These are phyloP conservation scores for Acacia crassicarpa DNA, from an alignment of 306 rosid species.

Conservation along the genomic window DNA sequence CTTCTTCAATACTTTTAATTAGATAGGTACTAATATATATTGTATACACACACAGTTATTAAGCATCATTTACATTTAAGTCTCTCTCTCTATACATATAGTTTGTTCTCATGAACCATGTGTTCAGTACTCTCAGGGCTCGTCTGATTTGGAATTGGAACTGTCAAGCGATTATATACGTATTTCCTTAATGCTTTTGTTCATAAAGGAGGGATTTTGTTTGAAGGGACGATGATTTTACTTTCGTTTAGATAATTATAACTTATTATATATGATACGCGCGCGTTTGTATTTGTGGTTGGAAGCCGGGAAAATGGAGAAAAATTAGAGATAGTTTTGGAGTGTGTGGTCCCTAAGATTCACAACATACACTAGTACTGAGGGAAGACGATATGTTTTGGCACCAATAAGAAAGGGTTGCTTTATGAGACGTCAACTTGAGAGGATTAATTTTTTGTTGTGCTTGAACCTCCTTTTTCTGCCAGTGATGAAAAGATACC, in stretches of 20 bases:
- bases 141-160: conserved; percentile 33
- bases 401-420: conserved; percentile 40
- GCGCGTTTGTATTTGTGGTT: conserved; percentile 19
- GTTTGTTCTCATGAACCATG: conserved; percentile 24
- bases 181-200: conserved; percentile 27
- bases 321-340: conserved; percentile 35
- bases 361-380: neutral
- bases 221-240: neutral
- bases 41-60: conserved; percentile 8
- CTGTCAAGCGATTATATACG: conserved; percentile 23
- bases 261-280: neutral
- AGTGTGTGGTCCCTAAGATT: conserved; percentile 57
- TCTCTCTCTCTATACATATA: conserved; percentile 22
- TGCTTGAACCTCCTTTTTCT: conserved; percentile 35
- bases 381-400: conserved; percentile 35
- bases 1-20: neutral
- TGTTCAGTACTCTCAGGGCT: conserved; percentile 8
- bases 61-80: conserved; percentile 26
- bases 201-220: neutral
- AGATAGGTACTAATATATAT: conserved; percentile 19
- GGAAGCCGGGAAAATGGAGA: conserved; percentile 37
- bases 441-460: conserved; percentile 21
- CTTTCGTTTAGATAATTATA: neutral
- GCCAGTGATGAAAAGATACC: conserved; percentile 33
- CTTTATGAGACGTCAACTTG: conserved; percentile 38